A percentile compares a stretch with the other conserved stretches of the same genome.
phyloP scores from a whole-genome alignment of 352 stramenopile genomes.

The Globisporangium recalcitrans region DNA sequence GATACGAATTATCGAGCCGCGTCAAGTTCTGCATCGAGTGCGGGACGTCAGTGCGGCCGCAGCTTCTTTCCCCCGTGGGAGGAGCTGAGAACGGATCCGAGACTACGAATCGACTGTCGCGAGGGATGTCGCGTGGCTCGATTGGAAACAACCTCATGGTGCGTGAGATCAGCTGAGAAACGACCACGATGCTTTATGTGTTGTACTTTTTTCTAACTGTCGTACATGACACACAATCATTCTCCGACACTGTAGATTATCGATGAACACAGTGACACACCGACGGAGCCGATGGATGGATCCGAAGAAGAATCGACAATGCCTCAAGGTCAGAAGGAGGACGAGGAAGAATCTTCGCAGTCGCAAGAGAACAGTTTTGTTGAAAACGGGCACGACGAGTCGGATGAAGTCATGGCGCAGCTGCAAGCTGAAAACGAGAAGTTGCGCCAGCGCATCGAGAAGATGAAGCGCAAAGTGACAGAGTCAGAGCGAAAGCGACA shows the following conservation, averaged over 20 bases:
- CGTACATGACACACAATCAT: neutral
- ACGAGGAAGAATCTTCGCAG: conserved; percentile 31
- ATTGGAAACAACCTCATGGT: conserved; percentile 46
- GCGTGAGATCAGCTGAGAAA: conserved; percentile 3
- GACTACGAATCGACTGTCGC: conserved; percentile 28
- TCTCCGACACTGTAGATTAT: conserved; percentile 34
- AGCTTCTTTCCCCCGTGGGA: conserved; percentile 43
- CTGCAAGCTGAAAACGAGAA: conserved; percentile 79
- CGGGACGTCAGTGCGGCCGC: conserved; percentile 54
- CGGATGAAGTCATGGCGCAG: conserved; percentile 31
- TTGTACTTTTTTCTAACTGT: neutral
- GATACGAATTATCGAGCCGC: conserved; percentile 63
- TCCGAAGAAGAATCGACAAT: conserved; percentile 48
- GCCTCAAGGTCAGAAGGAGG: conserved; percentile 33
- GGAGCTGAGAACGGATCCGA: conserved; percentile 18
- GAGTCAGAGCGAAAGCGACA: conserved; percentile 47
- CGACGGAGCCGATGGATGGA: conserved; percentile 47
- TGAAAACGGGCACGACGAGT: conserved; percentile 8
- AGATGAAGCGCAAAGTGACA: conserved; percentile 63
- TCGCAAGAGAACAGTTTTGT: conserved; percentile 20
- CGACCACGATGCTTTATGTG: neutral
- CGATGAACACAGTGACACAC: conserved; percentile 60
- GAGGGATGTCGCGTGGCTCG: conserved; percentile 39
- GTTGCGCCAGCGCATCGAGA: conserved; percentile 60
- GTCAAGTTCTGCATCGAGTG: conserved; percentile 89